Evolutionary conservation across 1,284 basidiomycete genomes (phyloP).

Genomic region (Marasmius fiardii): DNA sequence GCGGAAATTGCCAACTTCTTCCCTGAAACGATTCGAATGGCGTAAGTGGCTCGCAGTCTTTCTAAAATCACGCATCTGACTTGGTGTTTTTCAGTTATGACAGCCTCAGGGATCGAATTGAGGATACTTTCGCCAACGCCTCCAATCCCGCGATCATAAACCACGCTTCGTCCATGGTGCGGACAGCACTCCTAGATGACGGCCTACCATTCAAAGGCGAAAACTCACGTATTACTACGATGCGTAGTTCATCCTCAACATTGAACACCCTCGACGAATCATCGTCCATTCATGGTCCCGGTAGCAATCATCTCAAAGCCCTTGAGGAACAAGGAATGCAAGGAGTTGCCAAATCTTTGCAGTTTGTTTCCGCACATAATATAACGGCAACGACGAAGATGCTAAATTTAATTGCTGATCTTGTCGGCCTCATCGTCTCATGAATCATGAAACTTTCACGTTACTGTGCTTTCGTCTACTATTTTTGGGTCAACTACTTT

Average conservation of each 20-base stretch:
- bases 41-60: slow-evolving; percentile 45
- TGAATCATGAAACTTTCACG: slow-evolving; percentile 1
- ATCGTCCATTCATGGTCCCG: slow-evolving; percentile 32
- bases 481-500: slow-evolving; percentile 1
- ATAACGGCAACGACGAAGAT: slow-evolving; percentile 55
- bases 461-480: neutral
- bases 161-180: slow-evolving; percentile 73
- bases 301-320: slow-evolving; percentile 46
- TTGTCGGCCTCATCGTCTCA: slow-evolving; percentile 52
- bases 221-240: slow-evolving; percentile 28
- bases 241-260: slow-evolving; percentile 60
- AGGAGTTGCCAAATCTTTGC: slow-evolving; percentile 64
- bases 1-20: slow-evolving; percentile 70
- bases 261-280: slow-evolving; percentile 60
- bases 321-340: slow-evolving; percentile 71
- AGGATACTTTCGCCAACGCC: slow-evolving; percentile 72
- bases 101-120: slow-evolving; percentile 73
- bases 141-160: slow-evolving; percentile 71
- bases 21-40: slow-evolving; percentile 73
- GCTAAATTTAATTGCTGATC: slow-evolving; percentile 70
- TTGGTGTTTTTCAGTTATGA: slow-evolving; percentile 59
- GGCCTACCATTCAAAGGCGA: slow-evolving; percentile 6
- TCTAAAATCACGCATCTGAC: slow-evolving; percentile 8
- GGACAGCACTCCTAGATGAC: slow-evolving; percentile 59
- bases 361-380: slow-evolving; percentile 60